Percentiles rank a stretch among this genome's conserved stretches.
Evolutionary conservation across 164 flowering plant genomes (phyloP).

Genomic region (Aristolochia fimbriata): DNA sequence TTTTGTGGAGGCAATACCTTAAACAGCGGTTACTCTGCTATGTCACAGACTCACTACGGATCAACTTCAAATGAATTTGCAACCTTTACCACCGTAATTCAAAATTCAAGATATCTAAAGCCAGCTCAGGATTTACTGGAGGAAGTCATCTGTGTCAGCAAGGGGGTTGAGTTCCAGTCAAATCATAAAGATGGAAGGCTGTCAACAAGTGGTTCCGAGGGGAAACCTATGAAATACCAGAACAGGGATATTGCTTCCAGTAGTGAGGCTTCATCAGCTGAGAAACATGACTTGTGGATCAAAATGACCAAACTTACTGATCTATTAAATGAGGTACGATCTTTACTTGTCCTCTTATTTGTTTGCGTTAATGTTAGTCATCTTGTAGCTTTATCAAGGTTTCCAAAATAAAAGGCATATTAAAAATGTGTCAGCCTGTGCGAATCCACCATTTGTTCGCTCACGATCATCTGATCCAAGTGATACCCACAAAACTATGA

Average conservation of each 20-base stretch:
- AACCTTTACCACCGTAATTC: slow-evolving; percentile 18
- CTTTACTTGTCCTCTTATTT: neutral
- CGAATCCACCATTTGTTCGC: too few species aligned
- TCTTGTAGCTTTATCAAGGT: neutral
- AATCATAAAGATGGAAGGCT: slow-evolving; percentile 28
- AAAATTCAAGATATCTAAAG: slow-evolving; percentile 46
- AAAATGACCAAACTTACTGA: slow-evolving; percentile 48
- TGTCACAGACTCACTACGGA: slow-evolving; percentile 18
- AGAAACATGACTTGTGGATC: slow-evolving; percentile 35
- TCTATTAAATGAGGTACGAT: slow-evolving; percentile 57
- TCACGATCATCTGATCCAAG: too few species aligned
- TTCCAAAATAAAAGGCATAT: too few species aligned
- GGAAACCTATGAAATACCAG: slow-evolving; percentile 7
- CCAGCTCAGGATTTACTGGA: slow-evolving; percentile 59
- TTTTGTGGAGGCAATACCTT: slow-evolving; percentile 4
- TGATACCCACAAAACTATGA: too few species aligned
- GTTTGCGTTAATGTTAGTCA: neutral
- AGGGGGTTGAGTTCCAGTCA: slow-evolving; percentile 26
- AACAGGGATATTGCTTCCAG: slow-evolving; percentile 10
- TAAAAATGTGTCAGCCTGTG: neutral
- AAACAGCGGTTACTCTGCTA: slow-evolving; percentile 18
- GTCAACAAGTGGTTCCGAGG: slow-evolving; percentile 29
- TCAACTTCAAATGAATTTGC: slow-evolving; percentile 26
- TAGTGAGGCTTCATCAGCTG: slow-evolving; percentile 22
- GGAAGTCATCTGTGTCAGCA: slow-evolving; percentile 45